Conservation (phyloP, 2,329 filamentous ascomycete genomes). For the Thermoascus crustaceus region DNA sequence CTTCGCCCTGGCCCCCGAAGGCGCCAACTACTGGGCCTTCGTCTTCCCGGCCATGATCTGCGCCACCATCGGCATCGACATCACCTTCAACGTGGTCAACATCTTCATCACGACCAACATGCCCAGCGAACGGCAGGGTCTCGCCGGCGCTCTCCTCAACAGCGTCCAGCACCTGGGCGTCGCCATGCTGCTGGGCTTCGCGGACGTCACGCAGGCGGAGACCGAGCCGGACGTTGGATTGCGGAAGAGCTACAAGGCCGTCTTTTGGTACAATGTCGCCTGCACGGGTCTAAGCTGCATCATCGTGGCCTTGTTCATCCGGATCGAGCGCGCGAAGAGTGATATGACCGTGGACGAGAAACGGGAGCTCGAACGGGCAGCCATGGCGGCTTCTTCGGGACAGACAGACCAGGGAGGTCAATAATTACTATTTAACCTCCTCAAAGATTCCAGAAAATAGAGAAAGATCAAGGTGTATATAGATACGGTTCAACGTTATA, state of each 20-base stretch:
- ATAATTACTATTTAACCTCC: no score
- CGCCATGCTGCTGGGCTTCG: conserved; percentile 62
- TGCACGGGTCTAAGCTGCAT: conserved; percentile 45
- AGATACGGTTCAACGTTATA: no score
- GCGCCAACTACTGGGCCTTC: conserved; percentile 61
- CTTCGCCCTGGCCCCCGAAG: conserved; percentile 55
- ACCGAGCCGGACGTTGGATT: conserved; percentile 39
- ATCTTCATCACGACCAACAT: conserved; percentile 69
- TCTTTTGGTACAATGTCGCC: conserved; percentile 57
- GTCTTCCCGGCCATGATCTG: conserved; percentile 57
- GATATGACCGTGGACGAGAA: conserved; percentile 53
- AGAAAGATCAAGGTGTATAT: no score
- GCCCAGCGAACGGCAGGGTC: conserved; percentile 57
- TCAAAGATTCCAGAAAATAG: no score
- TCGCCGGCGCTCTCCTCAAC: conserved; percentile 65
- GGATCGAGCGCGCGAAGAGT: conserved; percentile 48
- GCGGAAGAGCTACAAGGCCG: conserved; percentile 52
- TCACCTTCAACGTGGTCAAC: conserved; percentile 66
- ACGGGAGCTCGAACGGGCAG: no score
- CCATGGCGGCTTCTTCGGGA: no score
- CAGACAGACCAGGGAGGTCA: no score
- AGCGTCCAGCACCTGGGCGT: conserved; percentile 64
- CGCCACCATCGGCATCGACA: conserved; percentile 64
- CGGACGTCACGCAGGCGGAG: conserved; percentile 52
- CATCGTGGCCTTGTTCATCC: conserved; percentile 47